These are phyloP conservation scores for Chlorociboria aeruginascens DNA, from an alignment of 495 filamentous ascomycete species.

Conservation along the genomic window DNA sequence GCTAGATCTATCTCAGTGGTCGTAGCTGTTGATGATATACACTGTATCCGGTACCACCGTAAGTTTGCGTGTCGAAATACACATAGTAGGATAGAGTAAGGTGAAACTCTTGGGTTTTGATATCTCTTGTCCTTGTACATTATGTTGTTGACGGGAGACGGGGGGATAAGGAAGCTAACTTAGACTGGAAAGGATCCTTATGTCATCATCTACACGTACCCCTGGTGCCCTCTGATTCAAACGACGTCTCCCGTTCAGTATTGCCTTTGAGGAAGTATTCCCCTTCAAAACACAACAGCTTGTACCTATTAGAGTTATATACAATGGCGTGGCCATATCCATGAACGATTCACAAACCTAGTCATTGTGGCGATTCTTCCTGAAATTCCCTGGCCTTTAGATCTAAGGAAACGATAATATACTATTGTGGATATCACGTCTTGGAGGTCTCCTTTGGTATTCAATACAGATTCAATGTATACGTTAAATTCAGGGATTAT, in stretches of 20 bases:
- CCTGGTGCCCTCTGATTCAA: not conserved
- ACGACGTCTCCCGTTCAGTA: not conserved
- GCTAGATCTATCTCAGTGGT: no score
- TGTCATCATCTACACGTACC: not conserved
- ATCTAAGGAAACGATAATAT: not conserved
- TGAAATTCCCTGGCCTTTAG: not conserved
- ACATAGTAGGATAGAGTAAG: no score
- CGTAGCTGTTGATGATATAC: no score
- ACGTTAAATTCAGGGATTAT: not conserved
- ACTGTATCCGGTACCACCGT: no score
- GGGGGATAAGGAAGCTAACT: no score
- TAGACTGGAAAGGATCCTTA: not conserved
- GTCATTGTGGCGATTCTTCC: not conserved
- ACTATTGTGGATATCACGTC: not conserved
- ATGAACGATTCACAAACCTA: constrained; percentile 1
- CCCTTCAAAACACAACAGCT: not conserved
- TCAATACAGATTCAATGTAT: constrained; percentile 2
- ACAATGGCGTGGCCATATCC: constrained; percentile 21
- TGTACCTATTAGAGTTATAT: not conserved
- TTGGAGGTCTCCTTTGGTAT: not conserved
- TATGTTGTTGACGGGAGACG: no score
- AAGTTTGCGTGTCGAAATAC: no score
- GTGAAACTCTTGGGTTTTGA: no score
- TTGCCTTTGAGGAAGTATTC: not conserved
- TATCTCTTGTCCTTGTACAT: no score